phyloP scores from a whole-genome alignment of 1,139 yeast species.

The Suhomyces bolitotheri region DNA sequence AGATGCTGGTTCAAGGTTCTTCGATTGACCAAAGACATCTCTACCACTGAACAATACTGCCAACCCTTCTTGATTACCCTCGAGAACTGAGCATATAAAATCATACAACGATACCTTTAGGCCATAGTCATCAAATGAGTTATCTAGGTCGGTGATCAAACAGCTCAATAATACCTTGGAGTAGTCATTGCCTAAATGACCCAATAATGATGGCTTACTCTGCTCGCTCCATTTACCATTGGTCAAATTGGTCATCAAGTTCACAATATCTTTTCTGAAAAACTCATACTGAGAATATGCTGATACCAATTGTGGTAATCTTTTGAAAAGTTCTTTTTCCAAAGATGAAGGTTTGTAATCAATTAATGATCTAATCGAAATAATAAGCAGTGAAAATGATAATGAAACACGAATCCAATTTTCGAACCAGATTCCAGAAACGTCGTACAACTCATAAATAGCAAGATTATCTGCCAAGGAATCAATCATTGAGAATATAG shows the following conservation, averaged over 20 bases:
- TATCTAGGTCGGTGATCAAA: constrained; percentile 60
- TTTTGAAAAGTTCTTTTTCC: constrained; percentile 59
- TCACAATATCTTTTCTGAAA: constrained; percentile 54
- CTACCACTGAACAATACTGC: constrained; percentile 77
- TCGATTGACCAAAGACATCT: constrained; percentile 45
- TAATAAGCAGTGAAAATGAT: constrained; percentile 43
- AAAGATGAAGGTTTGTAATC: constrained; percentile 58
- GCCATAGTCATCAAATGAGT: constrained; percentile 55
- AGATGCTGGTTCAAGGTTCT: constrained; percentile 12
- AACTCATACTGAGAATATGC: constrained; percentile 53
- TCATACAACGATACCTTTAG: constrained; percentile 63
- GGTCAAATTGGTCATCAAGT: constrained; percentile 62
- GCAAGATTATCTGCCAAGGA: constrained; percentile 40
- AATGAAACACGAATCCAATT: constrained; percentile 47
- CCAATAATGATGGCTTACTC: constrained; percentile 72
- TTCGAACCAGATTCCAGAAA: constrained; percentile 41
- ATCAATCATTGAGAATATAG: constrained; percentile 55
- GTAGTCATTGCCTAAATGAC: constrained; percentile 69
- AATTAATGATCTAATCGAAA: constrained; percentile 57
- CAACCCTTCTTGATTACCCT: constrained; percentile 82
- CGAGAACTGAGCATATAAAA: constrained; percentile 75
- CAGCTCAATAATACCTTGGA: constrained; percentile 61
- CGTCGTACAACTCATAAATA: constrained; percentile 44
- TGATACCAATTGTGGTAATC: constrained; percentile 58
- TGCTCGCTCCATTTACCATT: constrained; percentile 57